Base-by-base conservation (phyloP, 2,329 filamentous ascomycete species). In the Exophiala xenobiotica region DNA sequence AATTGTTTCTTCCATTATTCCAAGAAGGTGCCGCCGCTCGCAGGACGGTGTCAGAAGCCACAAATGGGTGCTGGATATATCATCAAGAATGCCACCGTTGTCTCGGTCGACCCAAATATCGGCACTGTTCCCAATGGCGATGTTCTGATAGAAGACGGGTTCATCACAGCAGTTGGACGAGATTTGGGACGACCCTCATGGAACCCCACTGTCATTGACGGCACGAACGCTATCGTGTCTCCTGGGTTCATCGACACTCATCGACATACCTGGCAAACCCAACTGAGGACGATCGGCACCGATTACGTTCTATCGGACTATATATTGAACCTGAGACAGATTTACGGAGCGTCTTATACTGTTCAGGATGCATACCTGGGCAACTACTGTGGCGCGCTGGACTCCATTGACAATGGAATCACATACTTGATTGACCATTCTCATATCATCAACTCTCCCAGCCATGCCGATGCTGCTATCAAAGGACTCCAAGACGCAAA, bases 241-340 rank as follows among this genome's bases (percentile, higher is more conserved):
- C 67, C 68, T 3, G 67, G 67, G 0, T 70, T 67, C 47, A 61
- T 70, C 29, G 64, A 68, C 42, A 69, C 67, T 6, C 65, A 70
- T 40, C 61, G 71, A 38, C 74, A 78, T 61, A 58, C 74, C 6
- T 78, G 74, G 74, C 72, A 76, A 57, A 70, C 69, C 0, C 64
- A 70, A 49, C 59, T 72, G 12, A 70, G 70, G 49, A 68, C 68
- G 1, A 60, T 66, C 12, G 67, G 70, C 64, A 66, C 64, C 0
- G 60, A 74, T 53, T 57, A 76, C 2, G 61, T 65, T 2, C 56
- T 78, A n/a, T 27, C 75, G 3, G 67, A 76, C 19, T 77, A 77
- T 23, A 20, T 59, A 29, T 27, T 61, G 53, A 57, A 14, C 29
- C 16, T 53, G 6, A 39, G 46, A 6, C 39, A 45, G 5, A 35